Conservation (phyloP, 2,329 filamentous ascomycete genomes). For the Diaporthe eres region DNA sequence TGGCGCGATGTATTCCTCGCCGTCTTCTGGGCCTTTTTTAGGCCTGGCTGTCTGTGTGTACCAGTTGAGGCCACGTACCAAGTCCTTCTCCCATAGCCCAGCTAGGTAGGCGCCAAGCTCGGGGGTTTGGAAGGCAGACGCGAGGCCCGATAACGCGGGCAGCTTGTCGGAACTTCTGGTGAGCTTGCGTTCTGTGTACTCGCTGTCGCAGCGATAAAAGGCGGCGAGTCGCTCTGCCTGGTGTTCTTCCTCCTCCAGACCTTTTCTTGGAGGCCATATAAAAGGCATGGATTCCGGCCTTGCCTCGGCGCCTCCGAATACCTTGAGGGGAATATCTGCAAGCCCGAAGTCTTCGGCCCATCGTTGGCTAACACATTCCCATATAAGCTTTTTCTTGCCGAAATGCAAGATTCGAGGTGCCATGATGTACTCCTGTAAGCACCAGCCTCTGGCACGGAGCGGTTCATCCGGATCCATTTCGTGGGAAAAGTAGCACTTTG, state of each 20-base stretch:
- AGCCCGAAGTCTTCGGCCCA: not conserved
- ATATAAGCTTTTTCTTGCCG: not conserved
- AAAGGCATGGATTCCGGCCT: no score
- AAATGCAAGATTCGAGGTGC: not conserved
- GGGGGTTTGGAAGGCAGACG: not conserved
- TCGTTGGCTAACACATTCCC: not conserved
- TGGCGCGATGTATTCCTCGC: not conserved
- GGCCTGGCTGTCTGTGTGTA: fast-evolving
- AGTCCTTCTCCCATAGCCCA: not conserved
- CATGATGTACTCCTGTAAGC: not conserved
- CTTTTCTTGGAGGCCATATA: not conserved
- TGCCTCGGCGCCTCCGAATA: no score
- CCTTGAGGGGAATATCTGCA: not conserved
- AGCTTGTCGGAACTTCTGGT: not conserved
- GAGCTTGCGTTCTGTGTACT: not conserved
- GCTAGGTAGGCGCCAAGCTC: not conserved
- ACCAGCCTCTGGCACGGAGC: not conserved
- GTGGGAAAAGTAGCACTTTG: not conserved
- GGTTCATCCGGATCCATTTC: not conserved
- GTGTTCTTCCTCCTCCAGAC: not conserved
- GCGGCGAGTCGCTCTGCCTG: not conserved
- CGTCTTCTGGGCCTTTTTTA: not conserved
- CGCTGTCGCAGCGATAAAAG: not conserved
- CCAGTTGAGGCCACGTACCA: not conserved
- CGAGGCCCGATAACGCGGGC: not conserved